Base-by-base conservation (phyloP, 805 yeast genomes). In the Danielia reshetovae region DNA sequence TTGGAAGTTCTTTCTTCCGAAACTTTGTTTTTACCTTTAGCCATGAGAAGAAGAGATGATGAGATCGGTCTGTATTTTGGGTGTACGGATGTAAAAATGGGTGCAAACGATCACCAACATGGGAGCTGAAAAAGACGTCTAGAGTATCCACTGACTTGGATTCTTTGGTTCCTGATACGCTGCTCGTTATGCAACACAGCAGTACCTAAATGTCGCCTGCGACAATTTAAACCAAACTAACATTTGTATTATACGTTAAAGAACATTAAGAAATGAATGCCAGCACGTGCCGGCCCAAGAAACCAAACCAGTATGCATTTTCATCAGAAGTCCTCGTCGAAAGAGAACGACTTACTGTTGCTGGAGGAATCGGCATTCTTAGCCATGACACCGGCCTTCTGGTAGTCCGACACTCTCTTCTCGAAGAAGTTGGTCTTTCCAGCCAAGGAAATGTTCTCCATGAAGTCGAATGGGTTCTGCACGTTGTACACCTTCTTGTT, bases 391-490 rank as follows among this genome's bases (percentile, higher is more conserved):
- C 98, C 97, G 39, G 98, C 97, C 73, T 90, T 93, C 72, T 90
- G 98, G 71, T 90, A 90, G 68, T 90, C 98, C 39, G 95, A 85
- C 39, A 90, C 98, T 71, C 98, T 85, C 79, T 90, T 90, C 75
- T 90, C 98, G 60, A 90, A 90, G 79, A 90, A 90, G 75, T 93
- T 90, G 54, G 98, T 90, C 79, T 90, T 90, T 68, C 98, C 98
- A 40, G 97, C 95, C 52, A 90, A 78, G 7, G 97, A 90, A 56
- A 90, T 90, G 74, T 93, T 90, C 74, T 90, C 98, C 98, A 90
- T 90, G 61, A 90, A 90, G 66, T 90, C 98, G 62, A 90, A 90
- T 63, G 98, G 98, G 64, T 90, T 90, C 45, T 85, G 72, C 12
- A 75, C 90, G 54, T 87, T 85, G 79, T 77, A 90, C 48, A 75